A percentile compares a stretch with the other conserved stretches of the same genome.
phyloP scores from a whole-genome alignment of 1,284 basidiomycete species.

The Lignosus rhinocerotis region DNA sequence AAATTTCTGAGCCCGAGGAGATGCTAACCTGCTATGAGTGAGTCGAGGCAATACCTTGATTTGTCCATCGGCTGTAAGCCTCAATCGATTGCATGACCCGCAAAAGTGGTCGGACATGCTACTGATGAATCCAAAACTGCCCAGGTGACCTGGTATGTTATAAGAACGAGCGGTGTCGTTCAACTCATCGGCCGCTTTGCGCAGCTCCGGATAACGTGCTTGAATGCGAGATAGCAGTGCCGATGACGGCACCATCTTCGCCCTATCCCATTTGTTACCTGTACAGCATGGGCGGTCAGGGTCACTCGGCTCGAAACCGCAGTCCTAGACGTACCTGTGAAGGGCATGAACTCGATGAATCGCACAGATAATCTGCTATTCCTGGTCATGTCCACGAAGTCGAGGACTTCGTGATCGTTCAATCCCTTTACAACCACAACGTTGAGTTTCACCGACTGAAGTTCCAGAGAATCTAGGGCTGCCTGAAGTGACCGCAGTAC shows the following conservation, averaged over 20 bases:
- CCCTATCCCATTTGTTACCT: constrained; percentile 87
- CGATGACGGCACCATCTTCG: constrained; percentile 77
- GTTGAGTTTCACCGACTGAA: constrained; percentile 77
- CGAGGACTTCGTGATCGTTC: constrained; percentile 77
- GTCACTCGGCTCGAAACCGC: background rate
- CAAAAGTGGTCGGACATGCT: constrained; percentile 95
- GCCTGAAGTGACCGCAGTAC: constrained; percentile 70
- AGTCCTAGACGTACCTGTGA: constrained; percentile 59
- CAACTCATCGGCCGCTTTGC: constrained; percentile 61
- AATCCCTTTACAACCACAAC: constrained; percentile 81
- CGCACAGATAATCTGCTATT: constrained; percentile 68
- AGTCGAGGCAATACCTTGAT: constrained; percentile 63
- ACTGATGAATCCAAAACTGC: constrained; percentile 86
- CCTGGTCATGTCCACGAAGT: constrained; percentile 79
- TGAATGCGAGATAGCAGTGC: constrained; percentile 57
- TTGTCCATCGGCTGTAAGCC: constrained; percentile 86
- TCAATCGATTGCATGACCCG: constrained; percentile 79
- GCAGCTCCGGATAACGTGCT: constrained; percentile 46
- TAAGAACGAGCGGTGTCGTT: constrained; percentile 85
- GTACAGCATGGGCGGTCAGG: constrained; percentile 2
- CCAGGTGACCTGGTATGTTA: constrained; percentile 69
- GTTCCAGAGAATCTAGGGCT: constrained; percentile 50
- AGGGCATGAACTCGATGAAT: constrained; percentile 95
- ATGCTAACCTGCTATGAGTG: background rate
- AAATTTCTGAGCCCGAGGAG: background rate